Conservation (phyloP, 768 basidiomycete species). For the Kwoniella europaea region DNA sequence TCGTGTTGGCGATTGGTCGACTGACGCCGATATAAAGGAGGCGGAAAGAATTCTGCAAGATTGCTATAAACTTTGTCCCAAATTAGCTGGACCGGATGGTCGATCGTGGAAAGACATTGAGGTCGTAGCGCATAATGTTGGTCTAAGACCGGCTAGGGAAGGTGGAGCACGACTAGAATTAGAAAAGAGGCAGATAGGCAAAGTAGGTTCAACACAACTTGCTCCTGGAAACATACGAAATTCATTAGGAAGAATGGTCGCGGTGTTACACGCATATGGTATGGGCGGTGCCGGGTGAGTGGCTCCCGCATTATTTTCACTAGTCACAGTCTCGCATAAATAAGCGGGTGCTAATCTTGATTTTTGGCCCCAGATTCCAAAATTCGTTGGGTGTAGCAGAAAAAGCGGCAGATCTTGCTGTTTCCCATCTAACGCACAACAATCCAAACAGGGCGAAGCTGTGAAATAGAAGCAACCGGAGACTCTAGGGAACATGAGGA, state of each 20-base stretch:
- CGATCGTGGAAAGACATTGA: constrained; percentile 58
- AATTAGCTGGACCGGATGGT: constrained; percentile 58
- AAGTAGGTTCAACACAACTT: constrained; percentile 27
- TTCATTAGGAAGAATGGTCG: constrained; percentile 27
- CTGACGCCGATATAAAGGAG: constrained; percentile 61
- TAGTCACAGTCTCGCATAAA: too few species aligned
- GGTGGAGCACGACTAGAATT: constrained; percentile 68
- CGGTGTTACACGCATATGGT: constrained; percentile 67
- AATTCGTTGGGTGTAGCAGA: constrained; percentile 48
- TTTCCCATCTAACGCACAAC: not conserved
- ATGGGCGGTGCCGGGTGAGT: constrained; percentile 59
- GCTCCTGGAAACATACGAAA: constrained; percentile 38
- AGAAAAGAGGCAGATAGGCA: constrained; percentile 57
- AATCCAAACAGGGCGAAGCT: not conserved
- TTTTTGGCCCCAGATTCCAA: constrained; percentile 34
- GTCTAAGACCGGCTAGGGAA: constrained; percentile 65
- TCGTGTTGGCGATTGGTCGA: constrained; percentile 62
- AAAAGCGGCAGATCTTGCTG: constrained; percentile 37
- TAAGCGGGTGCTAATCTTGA: not conserved
- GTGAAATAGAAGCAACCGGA: not conserved
- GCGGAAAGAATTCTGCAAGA: constrained; percentile 62
- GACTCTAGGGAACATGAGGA: too few species aligned
- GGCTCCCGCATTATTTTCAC: not conserved
- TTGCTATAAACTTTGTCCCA: constrained; percentile 59
- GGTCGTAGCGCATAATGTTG: constrained; percentile 66